Percentiles rank a stretch among this genome's conserved stretches.
Conservation (phyloP, 2,329 filamentous ascomycete species). For the Penicillium sp. region DNA sequence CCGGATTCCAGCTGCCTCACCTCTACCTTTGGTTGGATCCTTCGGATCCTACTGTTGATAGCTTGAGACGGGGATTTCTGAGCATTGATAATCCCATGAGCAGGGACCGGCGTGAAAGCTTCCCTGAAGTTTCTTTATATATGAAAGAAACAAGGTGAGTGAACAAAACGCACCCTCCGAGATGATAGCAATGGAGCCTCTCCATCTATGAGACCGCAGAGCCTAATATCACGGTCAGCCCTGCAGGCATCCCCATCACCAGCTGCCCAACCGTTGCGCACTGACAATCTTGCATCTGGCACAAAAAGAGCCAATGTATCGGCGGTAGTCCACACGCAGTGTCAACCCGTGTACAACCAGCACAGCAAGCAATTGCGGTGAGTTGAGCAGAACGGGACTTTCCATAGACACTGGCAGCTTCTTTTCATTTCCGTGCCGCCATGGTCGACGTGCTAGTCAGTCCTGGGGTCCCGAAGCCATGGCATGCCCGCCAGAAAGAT, state of each 20-base stretch:
- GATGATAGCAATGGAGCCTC: conserved; percentile 18
- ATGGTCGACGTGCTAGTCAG: conserved; percentile 18
- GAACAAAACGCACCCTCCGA: no score
- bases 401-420: no score
- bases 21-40: no score
- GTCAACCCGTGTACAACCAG: conserved; percentile 27
- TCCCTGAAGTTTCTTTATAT: neutral
- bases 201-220: conserved; percentile 22
- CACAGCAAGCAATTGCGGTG: conserved; percentile 27
- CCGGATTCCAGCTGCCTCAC: neutral
- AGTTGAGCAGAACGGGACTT: conserved; percentile 11
- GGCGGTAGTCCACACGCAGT: conserved; percentile 24
- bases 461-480: conserved; percentile 11
- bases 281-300: conserved; percentile 21
- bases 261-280: conserved; percentile 17
- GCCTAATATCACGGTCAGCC: conserved; percentile 16
- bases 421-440: no score
- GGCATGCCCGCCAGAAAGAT: conserved; percentile 9
- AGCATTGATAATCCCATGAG: no score
- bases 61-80: no score
- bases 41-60: no score
- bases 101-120: no score
- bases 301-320: conserved; percentile 12
- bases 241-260: conserved; percentile 29
- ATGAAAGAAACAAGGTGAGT: conserved; percentile 3